A percentile compares a stretch with the other conserved stretches of the same genome.
phyloP scores from a whole-genome alignment of 2,329 filamentous ascomycete species.

The Hypomyces rosellus region DNA sequence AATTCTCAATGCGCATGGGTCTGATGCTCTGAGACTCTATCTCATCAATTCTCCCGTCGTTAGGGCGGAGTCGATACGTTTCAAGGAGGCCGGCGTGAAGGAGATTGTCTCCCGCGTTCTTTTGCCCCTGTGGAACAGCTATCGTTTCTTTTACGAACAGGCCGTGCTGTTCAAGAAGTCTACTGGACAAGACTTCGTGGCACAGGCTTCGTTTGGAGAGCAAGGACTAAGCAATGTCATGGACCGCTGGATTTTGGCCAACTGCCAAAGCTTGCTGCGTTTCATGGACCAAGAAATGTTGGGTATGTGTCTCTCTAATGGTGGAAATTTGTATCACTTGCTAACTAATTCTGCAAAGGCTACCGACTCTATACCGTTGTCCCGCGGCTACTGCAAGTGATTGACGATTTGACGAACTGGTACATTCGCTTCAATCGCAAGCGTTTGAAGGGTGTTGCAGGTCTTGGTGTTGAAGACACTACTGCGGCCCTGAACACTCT shows the following conservation, averaged over 20 bases:
- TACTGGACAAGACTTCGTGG: slow-evolving; percentile 63
- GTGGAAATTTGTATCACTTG: not conserved
- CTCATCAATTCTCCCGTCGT: slow-evolving; percentile 96
- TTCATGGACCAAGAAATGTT: slow-evolving; percentile 93
- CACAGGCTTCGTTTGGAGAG: slow-evolving; percentile 68
- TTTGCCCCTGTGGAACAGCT: slow-evolving; percentile 90
- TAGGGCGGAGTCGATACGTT: slow-evolving; percentile 79
- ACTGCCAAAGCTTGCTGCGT: slow-evolving; percentile 81
- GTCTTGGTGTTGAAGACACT: slow-evolving; percentile 79
- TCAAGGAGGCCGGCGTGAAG: slow-evolving; percentile 88
- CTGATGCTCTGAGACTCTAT: slow-evolving; percentile 85
- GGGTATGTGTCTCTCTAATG: slow-evolving; percentile 38
- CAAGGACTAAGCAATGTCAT: slow-evolving; percentile 82
- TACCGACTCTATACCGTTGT: slow-evolving; percentile 88
- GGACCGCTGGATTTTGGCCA: slow-evolving; percentile 92
- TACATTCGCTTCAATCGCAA: slow-evolving; percentile 94
- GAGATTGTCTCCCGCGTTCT: slow-evolving; percentile 91
- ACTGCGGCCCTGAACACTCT: slow-evolving; percentile 85
- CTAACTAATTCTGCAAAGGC: slow-evolving; percentile 27
- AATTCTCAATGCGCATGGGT: slow-evolving; percentile 83
- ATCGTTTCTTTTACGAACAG: slow-evolving; percentile 92
- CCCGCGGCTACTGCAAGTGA: slow-evolving; percentile 71
- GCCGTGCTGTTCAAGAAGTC: slow-evolving; percentile 81
- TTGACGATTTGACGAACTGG: slow-evolving; percentile 96
- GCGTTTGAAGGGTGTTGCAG: slow-evolving; percentile 80